These are phyloP conservation scores for Spongospora subterranea DNA, from an alignment of 208 protist species.

Conservation along the genomic window DNA sequence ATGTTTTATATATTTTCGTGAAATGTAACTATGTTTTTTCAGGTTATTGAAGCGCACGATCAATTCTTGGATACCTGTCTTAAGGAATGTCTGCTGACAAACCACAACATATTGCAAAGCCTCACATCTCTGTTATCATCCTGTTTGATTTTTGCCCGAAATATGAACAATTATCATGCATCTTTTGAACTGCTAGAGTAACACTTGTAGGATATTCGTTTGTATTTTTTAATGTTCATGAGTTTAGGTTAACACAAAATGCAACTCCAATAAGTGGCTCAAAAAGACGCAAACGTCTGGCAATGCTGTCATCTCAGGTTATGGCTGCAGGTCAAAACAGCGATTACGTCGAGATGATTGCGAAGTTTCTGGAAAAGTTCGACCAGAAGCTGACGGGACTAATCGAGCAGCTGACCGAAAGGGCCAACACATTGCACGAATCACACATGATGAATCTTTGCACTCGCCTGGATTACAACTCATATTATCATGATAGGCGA, in stretches of 20 bases:
- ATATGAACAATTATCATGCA: slow-evolving; percentile 34
- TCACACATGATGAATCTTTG: slow-evolving; percentile 38
- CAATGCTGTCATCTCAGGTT: neutral
- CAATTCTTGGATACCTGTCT: slow-evolving; percentile 13
- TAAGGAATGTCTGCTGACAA: slow-evolving; percentile 44
- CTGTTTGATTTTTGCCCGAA: neutral
- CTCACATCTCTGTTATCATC: slow-evolving; percentile 32
- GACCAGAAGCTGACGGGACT: slow-evolving; percentile 43
- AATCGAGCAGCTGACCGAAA: slow-evolving; percentile 30
- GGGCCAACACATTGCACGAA: neutral
- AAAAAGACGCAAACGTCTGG: neutral
- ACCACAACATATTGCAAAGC: slow-evolving; percentile 37
- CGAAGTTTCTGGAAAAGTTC: neutral
- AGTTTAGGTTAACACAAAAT: neutral
- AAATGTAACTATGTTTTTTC: neutral
- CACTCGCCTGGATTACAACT: slow-evolving; percentile 44
- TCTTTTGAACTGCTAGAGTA: neutral
- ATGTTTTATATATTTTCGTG: neutral
- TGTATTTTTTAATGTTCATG: neutral
- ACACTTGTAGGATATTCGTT: neutral
- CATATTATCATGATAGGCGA: neutral
- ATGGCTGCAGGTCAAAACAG: neutral
- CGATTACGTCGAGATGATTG: slow-evolving; percentile 21
- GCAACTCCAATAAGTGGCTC: neutral
- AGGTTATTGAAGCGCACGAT: slow-evolving; percentile 37